Base-by-base conservation (phyloP, 768 basidiomycete genomes). In the Megacollybia marginata region DNA sequence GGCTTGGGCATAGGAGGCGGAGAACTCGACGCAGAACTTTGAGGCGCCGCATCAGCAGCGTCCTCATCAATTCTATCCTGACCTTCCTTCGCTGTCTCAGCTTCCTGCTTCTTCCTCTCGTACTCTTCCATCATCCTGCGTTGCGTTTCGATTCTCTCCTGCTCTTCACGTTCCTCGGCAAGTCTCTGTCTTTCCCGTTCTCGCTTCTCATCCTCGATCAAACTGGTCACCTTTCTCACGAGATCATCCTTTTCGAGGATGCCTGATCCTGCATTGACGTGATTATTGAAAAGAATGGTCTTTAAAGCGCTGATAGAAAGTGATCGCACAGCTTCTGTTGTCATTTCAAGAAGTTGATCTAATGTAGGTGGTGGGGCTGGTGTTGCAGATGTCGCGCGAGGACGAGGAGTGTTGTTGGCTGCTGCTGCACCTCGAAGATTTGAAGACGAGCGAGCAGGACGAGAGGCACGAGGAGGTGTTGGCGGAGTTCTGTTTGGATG, bases 201-300 rank as follows among this genome's bases (percentile, higher is more conserved):
- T 31, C 64, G 57, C 53, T 70, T 67, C 61, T 89, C 87, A 52
- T 81, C 82, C 47, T 83, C 82, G 15, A 91, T 66, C 11, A 92
- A 65, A 13, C 64, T 68, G 49, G 68, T 56, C 20, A 90, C 89
- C 59, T 85, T 87, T 40, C 64, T 72, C 12, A 92, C 88, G n/a
- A 92, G 64, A 46, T 92, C 90, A 19, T 73, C 69, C 70, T 96
- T 96, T 70, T 96, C 93, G n/a, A 95, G 68, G 2, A 93, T 69
- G 58, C 83, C 72, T 40, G 73, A 69, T 54, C 82, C 78, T 28
- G 88, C 80, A 55, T 80, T 79, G 38, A 95, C 88, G 49, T 87
- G 91, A 55, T 93, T 90, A 48, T 81, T 80, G 59, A 82, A 90
- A 18, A 96, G 65, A 16, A 95, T 76, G 2, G 74, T 72, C 62